These are phyloP conservation scores for Rosa hybrid DNA, from an alignment of 331 rosid species.

Conservation along the genomic window DNA sequence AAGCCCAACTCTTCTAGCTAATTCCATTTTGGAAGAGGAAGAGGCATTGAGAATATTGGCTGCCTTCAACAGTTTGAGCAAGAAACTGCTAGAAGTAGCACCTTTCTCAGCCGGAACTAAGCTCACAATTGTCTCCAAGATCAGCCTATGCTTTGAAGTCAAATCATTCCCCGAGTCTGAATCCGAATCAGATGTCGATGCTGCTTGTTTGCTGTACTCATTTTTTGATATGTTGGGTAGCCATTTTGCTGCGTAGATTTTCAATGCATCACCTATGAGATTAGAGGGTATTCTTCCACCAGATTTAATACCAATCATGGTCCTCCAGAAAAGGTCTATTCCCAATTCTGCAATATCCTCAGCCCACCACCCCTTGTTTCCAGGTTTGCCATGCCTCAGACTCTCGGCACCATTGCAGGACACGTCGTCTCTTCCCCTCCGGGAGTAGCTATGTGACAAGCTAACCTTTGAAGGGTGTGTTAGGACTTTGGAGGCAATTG, in stretches of 20 bases:
- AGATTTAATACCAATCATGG: slow-evolving; percentile 86
- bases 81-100: slow-evolving; percentile 82
- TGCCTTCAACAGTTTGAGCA: slow-evolving; percentile 83
- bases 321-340: slow-evolving; percentile 93
- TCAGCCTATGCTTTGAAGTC: slow-evolving; percentile 68
- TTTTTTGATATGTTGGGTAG: slow-evolving; percentile 64
- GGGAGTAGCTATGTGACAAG: slow-evolving; percentile 73
- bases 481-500: slow-evolving; percentile 69
- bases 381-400: slow-evolving; percentile 50
- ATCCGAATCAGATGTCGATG: slow-evolving; percentile 53
- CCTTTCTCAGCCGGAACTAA: slow-evolving; percentile 87
- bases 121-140: slow-evolving; percentile 86
- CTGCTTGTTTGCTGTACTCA: slow-evolving; percentile 28
- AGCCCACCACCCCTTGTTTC: slow-evolving; percentile 92
- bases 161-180: slow-evolving; percentile 51
- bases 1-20: slow-evolving; percentile 76
- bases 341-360: slow-evolving; percentile 92
- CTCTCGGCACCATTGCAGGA: slow-evolving; percentile 80
- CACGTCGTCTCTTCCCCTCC: slow-evolving; percentile 64
- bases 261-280: slow-evolving; percentile 85
- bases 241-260: slow-evolving; percentile 86
- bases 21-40: slow-evolving; percentile 77
- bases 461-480: slow-evolving; percentile 81
- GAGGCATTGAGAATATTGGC: slow-evolving; percentile 88
- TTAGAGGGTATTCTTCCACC: slow-evolving; percentile 61